Base-by-base conservation (phyloP, 371 early-diverging fungal species). In the Syncephalis plumigaleata region DNA sequence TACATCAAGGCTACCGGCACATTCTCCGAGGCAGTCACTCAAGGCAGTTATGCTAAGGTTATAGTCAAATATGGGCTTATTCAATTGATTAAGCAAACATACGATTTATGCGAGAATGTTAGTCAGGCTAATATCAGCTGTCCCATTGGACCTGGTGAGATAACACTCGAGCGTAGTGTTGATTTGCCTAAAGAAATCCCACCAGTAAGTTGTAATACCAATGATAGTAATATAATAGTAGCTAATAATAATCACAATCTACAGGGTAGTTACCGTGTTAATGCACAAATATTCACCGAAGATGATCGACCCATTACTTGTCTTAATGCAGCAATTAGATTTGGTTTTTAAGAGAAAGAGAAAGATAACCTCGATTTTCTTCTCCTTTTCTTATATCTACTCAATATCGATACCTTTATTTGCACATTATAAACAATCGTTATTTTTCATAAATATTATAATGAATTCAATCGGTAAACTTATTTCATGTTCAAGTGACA, bases 101-200 rank as follows among this genome's bases (percentile, higher is more conserved):
- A 65, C 44, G 68, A 80, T 58, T 64, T 75, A 51, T 68, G 75
- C 46, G 63, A 73, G 9, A 62, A 75, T 40, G 53, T 60, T 1
- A 55, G 53, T 46, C 59, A 74, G 40, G 52, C 74, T 15, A 63
- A 67, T 52, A 71, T 67, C 52, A 48, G 58, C 4, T 78, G 79
- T 47, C 79, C 79, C 24, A 51, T 78, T 39, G 50, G 56, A 2
- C 39, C 59, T 11, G 79, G 79, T 7, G 59, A 64, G 0, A 57
- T 71, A 7, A 27, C 26, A 1, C 49, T 75, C 15, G 38, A 60
- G 3, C 65, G 68, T 45, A 45, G 54, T 0, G 65, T 78, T 22
- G 65, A 61, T 23, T 59, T 78, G 18, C 79, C 79, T 42, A 71
- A 67, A 51, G 66, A 63, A 43, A 63, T 63, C 36, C 66, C 64